Conservation (phyloP, 1,284 basidiomycete genomes). For the Ceratobasidium sp. region DNA sequence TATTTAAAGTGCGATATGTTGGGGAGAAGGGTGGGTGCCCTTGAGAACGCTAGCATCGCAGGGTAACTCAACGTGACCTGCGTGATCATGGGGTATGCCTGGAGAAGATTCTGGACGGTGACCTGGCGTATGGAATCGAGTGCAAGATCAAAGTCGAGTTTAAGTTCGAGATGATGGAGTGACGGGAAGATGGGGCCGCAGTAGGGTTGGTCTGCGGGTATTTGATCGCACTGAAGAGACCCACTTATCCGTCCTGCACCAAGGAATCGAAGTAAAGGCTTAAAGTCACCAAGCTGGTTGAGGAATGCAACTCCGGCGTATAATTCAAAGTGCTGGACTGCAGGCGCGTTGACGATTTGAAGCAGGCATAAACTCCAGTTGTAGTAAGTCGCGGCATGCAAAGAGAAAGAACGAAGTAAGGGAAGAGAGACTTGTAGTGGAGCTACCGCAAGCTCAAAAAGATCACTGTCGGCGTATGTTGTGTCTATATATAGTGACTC, state of each 20-base stretch:
- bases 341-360: not conserved
- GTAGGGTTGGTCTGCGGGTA: not conserved
- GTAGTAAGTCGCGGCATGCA: not conserved
- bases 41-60: not conserved
- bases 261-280: too few relatives aligned
- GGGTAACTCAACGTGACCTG: not conserved
- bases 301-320: not conserved
- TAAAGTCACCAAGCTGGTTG: not conserved
- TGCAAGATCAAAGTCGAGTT: not conserved
- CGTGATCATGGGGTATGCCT: constrained; percentile 5
- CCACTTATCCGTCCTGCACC: not conserved
- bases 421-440: not conserved
- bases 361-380: not conserved
- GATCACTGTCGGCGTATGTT: not conserved
- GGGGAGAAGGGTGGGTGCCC: not conserved
- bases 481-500: constrained; percentile 1
- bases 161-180: not conserved
- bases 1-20: not conserved
- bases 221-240: too few relatives aligned
- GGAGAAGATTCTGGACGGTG: not conserved
- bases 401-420: not conserved
- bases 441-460: not conserved
- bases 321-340: not conserved
- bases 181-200: constrained; percentile 14
- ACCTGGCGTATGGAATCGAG: not conserved